Percentiles rank a stretch among this genome's conserved stretches.
phyloP scores from a whole-genome alignment of 2,329 filamentous ascomycete genomes.

The Pyrenochaeta sp. region DNA sequence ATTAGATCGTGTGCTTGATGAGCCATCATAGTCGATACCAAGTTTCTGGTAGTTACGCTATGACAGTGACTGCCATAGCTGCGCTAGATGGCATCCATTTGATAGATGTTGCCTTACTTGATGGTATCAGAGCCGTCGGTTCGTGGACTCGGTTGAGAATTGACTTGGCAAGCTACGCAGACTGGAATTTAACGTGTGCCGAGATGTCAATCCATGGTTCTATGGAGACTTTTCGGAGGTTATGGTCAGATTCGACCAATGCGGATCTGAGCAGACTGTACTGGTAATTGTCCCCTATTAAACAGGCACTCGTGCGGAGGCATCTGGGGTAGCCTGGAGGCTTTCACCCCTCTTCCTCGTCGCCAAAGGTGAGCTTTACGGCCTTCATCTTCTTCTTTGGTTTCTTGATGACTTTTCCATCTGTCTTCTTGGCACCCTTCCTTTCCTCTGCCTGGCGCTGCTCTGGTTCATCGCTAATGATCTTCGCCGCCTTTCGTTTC shows the following conservation, averaged over 20 bases:
- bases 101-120: not conserved
- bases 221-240: not conserved
- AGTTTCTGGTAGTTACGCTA: not conserved
- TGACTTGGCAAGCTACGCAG: not conserved
- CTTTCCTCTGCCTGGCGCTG: conserved; percentile 20
- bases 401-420: conserved; percentile 38
- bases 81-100: not conserved
- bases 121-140: not conserved
- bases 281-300: not conserved
- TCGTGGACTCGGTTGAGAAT: not conserved
- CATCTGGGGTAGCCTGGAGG: too few species aligned
- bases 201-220: not conserved
- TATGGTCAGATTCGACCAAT: not conserved
- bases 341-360: conserved; percentile 40
- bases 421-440: conserved; percentile 13
- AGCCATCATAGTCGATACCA: not conserved
- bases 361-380: conserved; percentile 50
- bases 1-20: not conserved
- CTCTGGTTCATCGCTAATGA: conserved; percentile 43
- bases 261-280: not conserved
- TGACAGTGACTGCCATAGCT: not conserved
- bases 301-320: not conserved
- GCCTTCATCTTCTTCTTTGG: conserved; percentile 48
- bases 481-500: conserved; percentile 50
- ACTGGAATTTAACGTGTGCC: not conserved